Evolutionary conservation across 139 green algal species (phyloP), one percentile per base, ranked within the genome.

Genomic region (Chlorella sp.): DNA sequence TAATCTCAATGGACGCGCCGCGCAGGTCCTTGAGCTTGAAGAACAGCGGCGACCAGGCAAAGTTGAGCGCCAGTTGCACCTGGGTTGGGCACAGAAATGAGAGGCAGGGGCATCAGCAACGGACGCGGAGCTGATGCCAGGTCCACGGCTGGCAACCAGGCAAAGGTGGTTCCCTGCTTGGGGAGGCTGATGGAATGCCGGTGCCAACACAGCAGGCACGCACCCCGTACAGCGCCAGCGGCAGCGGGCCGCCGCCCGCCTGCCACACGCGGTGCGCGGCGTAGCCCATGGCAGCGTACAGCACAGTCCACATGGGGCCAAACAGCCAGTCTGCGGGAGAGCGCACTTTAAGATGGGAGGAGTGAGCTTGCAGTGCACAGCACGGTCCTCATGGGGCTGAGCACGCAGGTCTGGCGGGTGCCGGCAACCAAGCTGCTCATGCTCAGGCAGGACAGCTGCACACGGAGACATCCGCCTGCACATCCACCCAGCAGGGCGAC

Each of bases 31-130:
- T 86, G 30, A 71, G 30, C 63, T 85, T 91, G 91, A 96, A 95
- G 86, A 96, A 96, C 3, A 95, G 74, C 16, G 93, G 92, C 17
- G 25, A 90, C 92, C 90, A 95, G 20, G 81, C 80, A n/a, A 93
- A 76, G 74, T 60, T 60, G 51, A 60, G 51, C 12, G 12, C 51
- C 51, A 60, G 51, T 15, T 60, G 51, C 12, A 60, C 21, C 51
- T 60, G 51, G 7, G 44, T 2, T 4, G 51, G 15, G 13, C 11
- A 20, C 2, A 15, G 51, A 60, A 60, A 60, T 7, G 44, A 55
- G 44, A 55, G 44, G 7, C 7, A 11, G 44, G 44, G 7, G 44
- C 7, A 55, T 55, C 7, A 11, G 44, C 11, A 17, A 55, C 7
- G 44, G 7, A 11, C 44, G 44, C 7, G n/a, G n/a, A n/a, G n/a